Conservation (phyloP, 495 filamentous ascomycete species). For the Annulohypoxylon stygium region DNA sequence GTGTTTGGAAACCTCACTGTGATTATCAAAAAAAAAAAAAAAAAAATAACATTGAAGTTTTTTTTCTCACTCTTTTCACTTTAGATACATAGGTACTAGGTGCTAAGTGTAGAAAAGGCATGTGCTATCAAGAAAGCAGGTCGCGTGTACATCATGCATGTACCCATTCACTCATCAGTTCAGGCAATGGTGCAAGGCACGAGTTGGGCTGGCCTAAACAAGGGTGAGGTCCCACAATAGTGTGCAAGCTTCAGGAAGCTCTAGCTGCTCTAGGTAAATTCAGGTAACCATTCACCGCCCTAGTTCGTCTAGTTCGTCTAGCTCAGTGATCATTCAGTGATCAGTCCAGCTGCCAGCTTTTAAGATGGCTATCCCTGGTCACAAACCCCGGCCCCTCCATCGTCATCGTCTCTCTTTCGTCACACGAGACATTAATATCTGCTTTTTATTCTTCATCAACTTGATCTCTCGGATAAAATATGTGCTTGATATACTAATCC, state of each 20-base stretch:
- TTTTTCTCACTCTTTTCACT: conserved; percentile 20
- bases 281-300: conserved; percentile 41
- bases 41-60: background rate
- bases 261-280: background rate
- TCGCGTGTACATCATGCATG: conserved; percentile 46
- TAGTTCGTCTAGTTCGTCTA: conserved; percentile 20
- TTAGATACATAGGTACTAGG: background rate
- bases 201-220: conserved; percentile 9
- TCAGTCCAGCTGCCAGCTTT: conserved; percentile 23
- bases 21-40: background rate
- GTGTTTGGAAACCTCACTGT: background rate
- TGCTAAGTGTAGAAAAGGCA: conserved; percentile 17
- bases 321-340: background rate
- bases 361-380: background rate
- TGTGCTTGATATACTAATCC: background rate
- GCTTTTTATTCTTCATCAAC: conserved; percentile 4
- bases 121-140: conserved; percentile 37
- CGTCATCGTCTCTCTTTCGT: conserved; percentile 8
- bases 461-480: background rate
- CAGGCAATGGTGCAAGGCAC: conserved; percentile 41
- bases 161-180: conserved; percentile 28
- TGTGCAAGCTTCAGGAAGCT: background rate
- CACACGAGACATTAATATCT: conserved; percentile 9
- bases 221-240: background rate
- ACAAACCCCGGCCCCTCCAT: conserved; percentile 12